phyloP scores from a whole-genome alignment of 2,329 filamentous ascomycete genomes.

The Colletotrichum magnum region DNA sequence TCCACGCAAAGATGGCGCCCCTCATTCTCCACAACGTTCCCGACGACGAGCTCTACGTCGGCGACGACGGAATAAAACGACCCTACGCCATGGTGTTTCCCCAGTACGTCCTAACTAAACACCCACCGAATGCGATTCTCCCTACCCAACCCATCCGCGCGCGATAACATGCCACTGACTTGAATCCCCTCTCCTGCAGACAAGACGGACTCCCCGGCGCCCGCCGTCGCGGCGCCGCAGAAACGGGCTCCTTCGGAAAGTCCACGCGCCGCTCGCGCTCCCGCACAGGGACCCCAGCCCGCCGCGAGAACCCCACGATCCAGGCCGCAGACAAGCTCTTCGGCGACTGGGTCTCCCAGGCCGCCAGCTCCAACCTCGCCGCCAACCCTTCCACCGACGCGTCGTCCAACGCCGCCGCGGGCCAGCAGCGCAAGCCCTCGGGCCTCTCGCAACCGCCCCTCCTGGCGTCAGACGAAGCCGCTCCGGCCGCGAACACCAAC shows the following conservation, averaged over 20 bases:
- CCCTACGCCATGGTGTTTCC: slow-evolving; percentile 78
- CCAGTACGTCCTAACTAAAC: slow-evolving; percentile 60
- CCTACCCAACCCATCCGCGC: neutral
- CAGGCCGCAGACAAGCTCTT: slow-evolving; percentile 75
- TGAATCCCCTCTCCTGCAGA: slow-evolving; percentile 49
- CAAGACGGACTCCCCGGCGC: slow-evolving; percentile 66
- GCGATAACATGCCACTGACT: slow-evolving; percentile 34
- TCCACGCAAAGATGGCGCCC: slow-evolving; percentile 66
- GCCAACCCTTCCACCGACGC: slow-evolving; percentile 40
- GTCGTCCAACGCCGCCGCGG: neutral
- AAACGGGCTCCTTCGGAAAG: slow-evolving; percentile 77
- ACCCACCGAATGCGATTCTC: too few species aligned
- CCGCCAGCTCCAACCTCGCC: slow-evolving; percentile 47
- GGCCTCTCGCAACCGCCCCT: slow-evolving; percentile 52
- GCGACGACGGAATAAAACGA: slow-evolving; percentile 75
- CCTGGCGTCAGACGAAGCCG: slow-evolving; percentile 53
- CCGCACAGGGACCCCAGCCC: slow-evolving; percentile 70
- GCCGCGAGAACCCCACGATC: slow-evolving; percentile 73
- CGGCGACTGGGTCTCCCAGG: slow-evolving; percentile 68
- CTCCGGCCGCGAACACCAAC: slow-evolving; percentile 45
- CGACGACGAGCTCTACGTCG: slow-evolving; percentile 76
- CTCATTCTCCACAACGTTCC: slow-evolving; percentile 78
- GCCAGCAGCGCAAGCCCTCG: slow-evolving; percentile 53
- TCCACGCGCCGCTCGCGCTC: slow-evolving; percentile 75
- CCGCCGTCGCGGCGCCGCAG: slow-evolving; percentile 68